Conservation (phyloP, 768 basidiomycete species). For the Phaeotremella skinneri region DNA sequence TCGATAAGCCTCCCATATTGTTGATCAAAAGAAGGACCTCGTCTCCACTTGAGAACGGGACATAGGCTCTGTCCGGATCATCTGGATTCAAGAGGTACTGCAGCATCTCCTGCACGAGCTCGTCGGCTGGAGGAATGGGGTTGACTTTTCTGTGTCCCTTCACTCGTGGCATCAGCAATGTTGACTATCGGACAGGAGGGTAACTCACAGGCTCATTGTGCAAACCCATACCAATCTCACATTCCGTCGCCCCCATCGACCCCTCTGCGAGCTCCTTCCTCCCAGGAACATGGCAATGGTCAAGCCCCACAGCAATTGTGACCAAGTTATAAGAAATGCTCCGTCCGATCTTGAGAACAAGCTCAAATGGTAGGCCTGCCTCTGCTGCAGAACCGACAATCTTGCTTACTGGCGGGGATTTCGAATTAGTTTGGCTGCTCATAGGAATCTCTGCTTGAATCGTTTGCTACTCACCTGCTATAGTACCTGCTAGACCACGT, state of each 20-base stretch:
- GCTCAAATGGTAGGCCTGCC: conserved; percentile 61
- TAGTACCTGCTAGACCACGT: conserved; percentile 48
- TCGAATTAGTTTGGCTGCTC: conserved; percentile 57
- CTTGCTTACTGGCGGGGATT: conserved; percentile 80
- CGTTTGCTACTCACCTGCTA: background rate
- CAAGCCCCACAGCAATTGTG: conserved; percentile 77
- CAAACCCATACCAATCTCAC: conserved; percentile 66
- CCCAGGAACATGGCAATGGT: conserved; percentile 77
- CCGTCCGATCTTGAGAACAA: conserved; percentile 64
- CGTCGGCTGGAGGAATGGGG: conserved; percentile 10
- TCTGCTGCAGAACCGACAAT: conserved; percentile 69
- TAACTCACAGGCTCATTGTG: conserved; percentile 76
- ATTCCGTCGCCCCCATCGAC: conserved; percentile 66
- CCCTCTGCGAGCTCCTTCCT: conserved; percentile 66
- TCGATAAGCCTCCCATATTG: background rate
- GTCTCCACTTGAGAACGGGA: conserved; percentile 56
- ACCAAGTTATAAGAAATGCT: conserved; percentile 63
- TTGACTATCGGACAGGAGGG: background rate
- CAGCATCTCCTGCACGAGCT: conserved; percentile 46
- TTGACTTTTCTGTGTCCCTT: background rate
- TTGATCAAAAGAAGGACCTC: conserved; percentile 53
- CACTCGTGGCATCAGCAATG: background rate
- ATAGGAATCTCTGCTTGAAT: background rate
- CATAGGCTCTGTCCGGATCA: conserved; percentile 45
- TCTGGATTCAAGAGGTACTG: conserved; percentile 31